Percentiles rank a stretch among this genome's conserved stretches.
phyloP scores from a whole-genome alignment of 371 early-diverging fungal genomes.

The Parasitella parasitica region DNA sequence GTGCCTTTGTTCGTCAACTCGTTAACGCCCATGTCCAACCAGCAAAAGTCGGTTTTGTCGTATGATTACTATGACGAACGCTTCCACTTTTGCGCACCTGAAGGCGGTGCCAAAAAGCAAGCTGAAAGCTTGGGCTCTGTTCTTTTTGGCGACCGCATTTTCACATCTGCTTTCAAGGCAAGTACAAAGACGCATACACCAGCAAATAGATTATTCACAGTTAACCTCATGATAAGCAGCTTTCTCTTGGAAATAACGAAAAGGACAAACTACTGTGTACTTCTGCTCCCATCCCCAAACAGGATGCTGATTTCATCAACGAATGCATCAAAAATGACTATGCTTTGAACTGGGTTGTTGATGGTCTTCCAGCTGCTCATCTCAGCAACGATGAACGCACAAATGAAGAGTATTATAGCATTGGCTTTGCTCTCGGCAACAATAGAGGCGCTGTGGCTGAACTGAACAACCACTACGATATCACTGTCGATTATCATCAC shows the following conservation, averaged over 20 bases:
- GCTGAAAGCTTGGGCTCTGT: constrained; percentile 89
- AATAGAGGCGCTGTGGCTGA: neutral
- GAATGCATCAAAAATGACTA: constrained; percentile 82
- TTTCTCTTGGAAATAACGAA: constrained; percentile 29
- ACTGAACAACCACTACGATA: constrained; percentile 87
- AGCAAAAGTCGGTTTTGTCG: constrained; percentile 76
- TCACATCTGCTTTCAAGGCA: constrained; percentile 82
- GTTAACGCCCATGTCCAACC: constrained; percentile 73
- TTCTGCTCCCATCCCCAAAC: constrained; percentile 54
- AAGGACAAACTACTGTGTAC: constrained; percentile 70
- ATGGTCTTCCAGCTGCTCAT: constrained; percentile 90
- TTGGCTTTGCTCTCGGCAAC: constrained; percentile 79
- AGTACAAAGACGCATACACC: neutral
- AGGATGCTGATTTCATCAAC: constrained; percentile 85
- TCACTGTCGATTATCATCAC: constrained; percentile 82
- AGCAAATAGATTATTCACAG: neutral
- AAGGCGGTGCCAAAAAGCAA: constrained; percentile 64
- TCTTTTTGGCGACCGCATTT: constrained; percentile 96
- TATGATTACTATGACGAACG: constrained; percentile 83
- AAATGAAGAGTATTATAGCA: constrained; percentile 62
- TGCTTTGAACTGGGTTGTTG: constrained; percentile 84
- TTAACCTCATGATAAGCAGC: no score
- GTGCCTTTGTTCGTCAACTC: constrained; percentile 88
- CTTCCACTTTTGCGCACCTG: constrained; percentile 87
- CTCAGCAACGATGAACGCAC: constrained; percentile 59